Conservation (phyloP, 805 yeast genomes). For the Wickerhamomyces bisporus region DNA sequence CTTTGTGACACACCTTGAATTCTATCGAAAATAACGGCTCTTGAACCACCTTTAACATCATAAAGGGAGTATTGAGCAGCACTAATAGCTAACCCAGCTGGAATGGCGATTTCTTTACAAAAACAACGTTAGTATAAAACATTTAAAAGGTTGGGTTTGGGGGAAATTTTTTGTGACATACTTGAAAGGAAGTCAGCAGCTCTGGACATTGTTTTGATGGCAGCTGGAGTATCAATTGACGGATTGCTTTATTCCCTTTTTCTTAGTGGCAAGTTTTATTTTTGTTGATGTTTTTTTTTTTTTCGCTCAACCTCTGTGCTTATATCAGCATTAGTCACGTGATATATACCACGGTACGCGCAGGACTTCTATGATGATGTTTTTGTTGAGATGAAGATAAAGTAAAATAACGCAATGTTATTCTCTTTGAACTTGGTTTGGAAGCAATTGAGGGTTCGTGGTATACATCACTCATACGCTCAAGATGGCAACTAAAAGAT, state of each 20-base stretch:
- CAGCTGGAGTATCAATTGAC: not conserved
- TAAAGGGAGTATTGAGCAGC: conserved; percentile 81
- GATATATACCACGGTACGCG: not conserved
- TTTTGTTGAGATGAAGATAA: too few relatives aligned
- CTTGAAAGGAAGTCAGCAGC: conserved; percentile 35
- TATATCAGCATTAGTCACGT: not conserved
- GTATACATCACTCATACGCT: not conserved
- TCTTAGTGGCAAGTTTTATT: conserved; percentile 2
- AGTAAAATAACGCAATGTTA: too few relatives aligned
- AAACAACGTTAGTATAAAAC: conserved; percentile 10
- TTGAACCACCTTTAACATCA: conserved; percentile 92
- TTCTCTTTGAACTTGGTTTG: too few relatives aligned
- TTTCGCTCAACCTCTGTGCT: not conserved
- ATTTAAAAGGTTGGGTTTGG: too few relatives aligned
- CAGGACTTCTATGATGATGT: not conserved
- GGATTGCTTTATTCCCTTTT: too few relatives aligned
- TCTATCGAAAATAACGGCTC: conserved; percentile 95
- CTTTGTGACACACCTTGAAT: conserved; percentile 78
- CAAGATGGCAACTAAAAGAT: conserved; percentile 27
- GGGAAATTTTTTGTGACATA: conserved; percentile 5
- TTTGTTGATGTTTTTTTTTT: not conserved
- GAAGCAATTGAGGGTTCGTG: too few relatives aligned
- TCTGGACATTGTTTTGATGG: conserved; percentile 31
- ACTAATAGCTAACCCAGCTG: conserved; percentile 62
- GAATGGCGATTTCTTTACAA: conserved; percentile 48